Conservation (phyloP, 768 basidiomycete species). For the Panellus pusillus region DNA sequence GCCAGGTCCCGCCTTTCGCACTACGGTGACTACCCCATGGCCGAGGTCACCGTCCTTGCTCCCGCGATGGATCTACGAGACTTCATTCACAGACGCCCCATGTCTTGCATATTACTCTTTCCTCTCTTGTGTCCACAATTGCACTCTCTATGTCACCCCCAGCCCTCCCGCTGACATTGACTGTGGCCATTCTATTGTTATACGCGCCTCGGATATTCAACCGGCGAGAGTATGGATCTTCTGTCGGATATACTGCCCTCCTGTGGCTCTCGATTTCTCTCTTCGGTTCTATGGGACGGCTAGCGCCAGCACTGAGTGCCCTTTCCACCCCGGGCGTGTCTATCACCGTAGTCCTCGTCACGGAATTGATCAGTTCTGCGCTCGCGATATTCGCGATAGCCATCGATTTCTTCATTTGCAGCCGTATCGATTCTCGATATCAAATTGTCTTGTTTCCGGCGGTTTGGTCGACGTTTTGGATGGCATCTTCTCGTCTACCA, state of each 20-base stretch:
- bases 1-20: too few species aligned
- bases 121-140: slow-evolving; percentile 25
- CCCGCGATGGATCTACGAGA: slow-evolving; percentile 4
- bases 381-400: slow-evolving; percentile 42
- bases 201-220: slow-evolving; percentile 40
- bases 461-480: slow-evolving; percentile 69
- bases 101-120: slow-evolving; percentile 26
- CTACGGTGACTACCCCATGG: too few species aligned
- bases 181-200: slow-evolving; percentile 34
- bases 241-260: slow-evolving; percentile 24
- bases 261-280: slow-evolving; percentile 40
- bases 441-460: slow-evolving; percentile 64
- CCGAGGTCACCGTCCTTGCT: background rate
- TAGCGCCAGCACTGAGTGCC: slow-evolving; percentile 48
- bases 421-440: slow-evolving; percentile 34
- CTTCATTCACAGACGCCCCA: slow-evolving; percentile 30
- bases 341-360: slow-evolving; percentile 40
- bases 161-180: slow-evolving; percentile 24
- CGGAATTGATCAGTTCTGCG: slow-evolving; percentile 45
- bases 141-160: slow-evolving; percentile 28
- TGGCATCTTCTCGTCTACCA: slow-evolving; percentile 49
- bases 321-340: slow-evolving; percentile 55
- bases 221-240: slow-evolving; percentile 4
- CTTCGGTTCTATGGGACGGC: slow-evolving; percentile 42
- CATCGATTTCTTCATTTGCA: slow-evolving; percentile 37